Evolutionary conservation across 306 rosid species (phyloP).

Genomic region (Dryas alaskensis): DNA sequence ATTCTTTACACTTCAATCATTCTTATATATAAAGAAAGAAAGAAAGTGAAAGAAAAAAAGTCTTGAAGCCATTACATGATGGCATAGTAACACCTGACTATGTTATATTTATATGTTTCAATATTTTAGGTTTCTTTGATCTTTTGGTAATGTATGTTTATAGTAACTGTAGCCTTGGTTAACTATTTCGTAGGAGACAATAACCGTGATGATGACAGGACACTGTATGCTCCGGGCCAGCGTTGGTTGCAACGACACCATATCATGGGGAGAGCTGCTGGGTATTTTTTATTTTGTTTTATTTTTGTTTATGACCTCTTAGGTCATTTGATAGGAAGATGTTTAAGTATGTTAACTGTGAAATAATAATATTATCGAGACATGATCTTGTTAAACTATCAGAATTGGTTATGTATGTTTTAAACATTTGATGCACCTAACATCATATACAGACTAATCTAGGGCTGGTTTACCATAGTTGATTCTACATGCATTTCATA

Average conservation of each 20-base stretch:
- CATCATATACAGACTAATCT: neutral
- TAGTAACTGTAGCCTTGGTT: neutral
- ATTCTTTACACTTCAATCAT: neutral
- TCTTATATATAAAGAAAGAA: neutral
- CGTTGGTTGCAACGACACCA: slow-evolving; percentile 62
- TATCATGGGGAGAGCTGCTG: slow-evolving; percentile 70
- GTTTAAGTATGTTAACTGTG: neutral
- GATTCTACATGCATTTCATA: neutral
- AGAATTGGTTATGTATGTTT: neutral
- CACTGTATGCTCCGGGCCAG: slow-evolving; percentile 60
- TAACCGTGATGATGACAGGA: slow-evolving; percentile 51
- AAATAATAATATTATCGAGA: neutral
- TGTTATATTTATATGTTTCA: neutral
- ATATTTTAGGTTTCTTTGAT: neutral
- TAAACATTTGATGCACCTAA: neutral
- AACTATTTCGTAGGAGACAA: slow-evolving; percentile 57
- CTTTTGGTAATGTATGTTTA: neutral
- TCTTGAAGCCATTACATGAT: neutral
- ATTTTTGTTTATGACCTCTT: neutral
- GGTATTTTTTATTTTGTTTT: slow-evolving; percentile 36
- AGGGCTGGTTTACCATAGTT: neutral
- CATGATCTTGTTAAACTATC: neutral
- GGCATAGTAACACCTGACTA: neutral
- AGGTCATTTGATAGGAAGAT: neutral
- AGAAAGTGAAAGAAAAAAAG: neutral